Evolutionary conservation across 176 grass and related monocot species (phyloP).

Genomic region (Musa itinerans): DNA sequence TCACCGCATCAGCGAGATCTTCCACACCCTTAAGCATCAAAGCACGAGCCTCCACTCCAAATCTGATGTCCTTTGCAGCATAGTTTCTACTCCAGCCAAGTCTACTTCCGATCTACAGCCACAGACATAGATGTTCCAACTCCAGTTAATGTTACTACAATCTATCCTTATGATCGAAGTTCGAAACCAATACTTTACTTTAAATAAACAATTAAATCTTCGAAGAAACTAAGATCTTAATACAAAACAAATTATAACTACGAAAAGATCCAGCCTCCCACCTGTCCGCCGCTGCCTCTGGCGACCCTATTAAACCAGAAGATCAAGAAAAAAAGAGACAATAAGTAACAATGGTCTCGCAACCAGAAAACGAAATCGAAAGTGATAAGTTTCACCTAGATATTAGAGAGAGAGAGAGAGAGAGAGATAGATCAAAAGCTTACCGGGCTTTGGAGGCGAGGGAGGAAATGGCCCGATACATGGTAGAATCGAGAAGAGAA

Average conservation of each 20-base stretch:
- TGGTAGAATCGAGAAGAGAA: not conserved
- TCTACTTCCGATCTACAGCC: conserved; percentile 10
- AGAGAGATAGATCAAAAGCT: not conserved
- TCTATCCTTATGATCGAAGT: not conserved
- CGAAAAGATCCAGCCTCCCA: not conserved
- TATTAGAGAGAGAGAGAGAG: too few relatives aligned
- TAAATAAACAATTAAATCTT: not conserved
- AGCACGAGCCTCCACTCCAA: conserved; percentile 31
- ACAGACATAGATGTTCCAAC: not conserved
- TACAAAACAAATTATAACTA: not conserved
- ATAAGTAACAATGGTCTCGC: too few relatives aligned
- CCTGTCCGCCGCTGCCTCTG: not conserved
- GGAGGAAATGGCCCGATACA: conserved; percentile 5
- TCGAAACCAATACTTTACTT: not conserved
- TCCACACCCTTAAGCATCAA: conserved; percentile 36
- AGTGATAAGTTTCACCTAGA: too few relatives aligned
- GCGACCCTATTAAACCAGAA: not conserved
- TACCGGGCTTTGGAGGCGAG: conserved; percentile 7
- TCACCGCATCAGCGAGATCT: conserved; percentile 37
- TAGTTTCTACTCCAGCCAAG: conserved; percentile 26
- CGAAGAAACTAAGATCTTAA: not conserved
- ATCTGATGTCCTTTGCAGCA: conserved; percentile 32
- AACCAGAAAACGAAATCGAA: not conserved
- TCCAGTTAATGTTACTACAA: not conserved
- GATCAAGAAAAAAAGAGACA: too few relatives aligned